A percentile compares a stretch with the other conserved stretches of the same genome.
phyloP scores from a whole-genome alignment of 2,329 filamentous ascomycete species.

The Mycosphaerella sp. region DNA sequence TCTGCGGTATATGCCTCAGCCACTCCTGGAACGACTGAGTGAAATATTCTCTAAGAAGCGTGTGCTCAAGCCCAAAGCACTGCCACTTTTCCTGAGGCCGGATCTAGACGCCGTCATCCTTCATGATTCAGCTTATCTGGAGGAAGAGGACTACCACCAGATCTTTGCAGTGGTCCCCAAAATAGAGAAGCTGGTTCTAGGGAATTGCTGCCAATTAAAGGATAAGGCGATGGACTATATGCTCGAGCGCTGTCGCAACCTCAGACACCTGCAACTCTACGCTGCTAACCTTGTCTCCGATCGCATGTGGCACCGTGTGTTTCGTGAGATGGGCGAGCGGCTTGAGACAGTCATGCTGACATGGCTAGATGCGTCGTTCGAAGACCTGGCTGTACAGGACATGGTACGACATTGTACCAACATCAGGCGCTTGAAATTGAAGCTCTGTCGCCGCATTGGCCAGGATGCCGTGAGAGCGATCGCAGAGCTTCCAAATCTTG shows the following conservation, averaged over 20 bases:
- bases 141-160: slow-evolving; percentile 67
- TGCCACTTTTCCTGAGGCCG: slow-evolving; percentile 46
- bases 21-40: slow-evolving; percentile 52
- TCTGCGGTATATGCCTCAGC: slow-evolving; percentile 55
- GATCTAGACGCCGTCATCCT: slow-evolving; percentile 52
- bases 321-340: slow-evolving; percentile 57
- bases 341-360: slow-evolving; percentile 70
- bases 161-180: slow-evolving; percentile 70
- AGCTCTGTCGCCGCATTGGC: slow-evolving; percentile 69
- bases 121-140: slow-evolving; percentile 60
- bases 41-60: slow-evolving; percentile 60
- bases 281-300: slow-evolving; percentile 79
- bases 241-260: slow-evolving; percentile 58
- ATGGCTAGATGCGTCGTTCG: slow-evolving; percentile 75
- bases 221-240: slow-evolving; percentile 77
- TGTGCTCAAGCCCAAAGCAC: slow-evolving; percentile 47
- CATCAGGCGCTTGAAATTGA: slow-evolving; percentile 69
- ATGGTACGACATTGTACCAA: slow-evolving; percentile 60
- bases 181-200: slow-evolving; percentile 64
- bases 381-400: slow-evolving; percentile 59
- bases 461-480: slow-evolving; percentile 60
- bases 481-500: slow-evolving; percentile 53
- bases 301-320: slow-evolving; percentile 64
- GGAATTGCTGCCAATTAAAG: slow-evolving; percentile 88
- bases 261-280: slow-evolving; percentile 72